Evolutionary conservation across 441 rosid species (phyloP).

Genomic region (Biscutella laevigata): DNA sequence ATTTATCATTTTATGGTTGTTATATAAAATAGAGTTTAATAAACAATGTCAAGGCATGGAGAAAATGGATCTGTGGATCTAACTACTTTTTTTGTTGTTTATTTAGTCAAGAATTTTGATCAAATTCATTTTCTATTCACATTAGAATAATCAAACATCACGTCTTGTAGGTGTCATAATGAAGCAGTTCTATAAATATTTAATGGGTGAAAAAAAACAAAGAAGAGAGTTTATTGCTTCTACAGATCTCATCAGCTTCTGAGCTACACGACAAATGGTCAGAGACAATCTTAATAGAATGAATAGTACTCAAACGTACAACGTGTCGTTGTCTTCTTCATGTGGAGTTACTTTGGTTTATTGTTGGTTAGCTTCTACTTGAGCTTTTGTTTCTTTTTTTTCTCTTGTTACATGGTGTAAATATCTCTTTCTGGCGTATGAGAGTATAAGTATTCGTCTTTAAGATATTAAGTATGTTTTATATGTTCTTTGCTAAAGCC

Average conservation of each 20-base stretch:
- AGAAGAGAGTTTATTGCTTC: constrained; percentile 1
- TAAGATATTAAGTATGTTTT: not conserved
- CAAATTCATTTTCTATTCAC: not conserved
- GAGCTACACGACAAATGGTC: constrained; percentile 18
- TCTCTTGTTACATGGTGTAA: constrained; percentile 6
- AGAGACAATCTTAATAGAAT: constrained; percentile 20
- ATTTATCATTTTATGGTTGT: constrained; percentile 12
- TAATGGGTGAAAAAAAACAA: not conserved
- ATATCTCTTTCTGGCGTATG: not conserved
- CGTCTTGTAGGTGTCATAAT: constrained; percentile 21
- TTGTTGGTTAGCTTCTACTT: constrained; percentile 22
- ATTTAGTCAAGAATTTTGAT: not conserved
- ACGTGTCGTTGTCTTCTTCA: constrained; percentile 12
- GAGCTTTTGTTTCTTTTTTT: too few relatives aligned
- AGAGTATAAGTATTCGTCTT: not conserved
- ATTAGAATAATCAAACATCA: constrained; percentile 6
- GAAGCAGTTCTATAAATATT: not conserved
- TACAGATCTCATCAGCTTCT: constrained; percentile 13
- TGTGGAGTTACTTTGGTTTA: constrained; percentile 18
- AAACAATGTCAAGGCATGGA: constrained; percentile 26
- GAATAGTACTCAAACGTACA: constrained; percentile 20
- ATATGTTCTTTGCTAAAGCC: not conserved
- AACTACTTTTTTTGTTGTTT: constrained; percentile 17
- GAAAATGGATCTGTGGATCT: constrained; percentile 21
- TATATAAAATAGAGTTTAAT: constrained; percentile 10